These are phyloP conservation scores for Bacidia gigantensis DNA, from an alignment of 495 filamentous ascomycete genomes.

Conservation along the genomic window DNA sequence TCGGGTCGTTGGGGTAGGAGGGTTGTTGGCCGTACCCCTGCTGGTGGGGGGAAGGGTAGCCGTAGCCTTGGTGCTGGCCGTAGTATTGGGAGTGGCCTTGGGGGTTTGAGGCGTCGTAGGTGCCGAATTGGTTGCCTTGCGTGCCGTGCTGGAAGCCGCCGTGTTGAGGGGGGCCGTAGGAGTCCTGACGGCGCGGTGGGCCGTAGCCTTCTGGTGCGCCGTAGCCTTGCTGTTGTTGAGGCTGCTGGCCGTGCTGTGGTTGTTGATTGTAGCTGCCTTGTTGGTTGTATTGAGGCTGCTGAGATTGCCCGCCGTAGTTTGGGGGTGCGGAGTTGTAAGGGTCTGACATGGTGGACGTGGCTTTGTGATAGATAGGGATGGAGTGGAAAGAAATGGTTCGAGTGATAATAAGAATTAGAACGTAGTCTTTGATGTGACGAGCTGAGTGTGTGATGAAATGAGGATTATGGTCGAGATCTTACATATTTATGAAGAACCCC, in stretches of 20 bases:
- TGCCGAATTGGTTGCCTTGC: slow-evolving; percentile 20
- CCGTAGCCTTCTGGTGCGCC: slow-evolving; percentile 23
- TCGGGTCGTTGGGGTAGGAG: slow-evolving; percentile 11
- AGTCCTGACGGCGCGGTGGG: slow-evolving; percentile 26
- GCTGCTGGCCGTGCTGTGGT: slow-evolving; percentile 16
- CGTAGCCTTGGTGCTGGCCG: slow-evolving; percentile 9
- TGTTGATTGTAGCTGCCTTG: slow-evolving; percentile 1
- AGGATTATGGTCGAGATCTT: too few species aligned
- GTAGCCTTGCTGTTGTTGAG: slow-evolving; percentile 26
- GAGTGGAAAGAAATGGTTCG: too few species aligned
- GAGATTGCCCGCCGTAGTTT: slow-evolving; percentile 13
- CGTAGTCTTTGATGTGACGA: too few species aligned
- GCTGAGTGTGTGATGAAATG: too few species aligned
- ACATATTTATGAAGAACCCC: neutral
- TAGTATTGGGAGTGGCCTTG: slow-evolving; percentile 27
- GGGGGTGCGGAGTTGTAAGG: slow-evolving; percentile 33
- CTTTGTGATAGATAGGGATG: neutral
- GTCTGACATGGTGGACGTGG: slow-evolving; percentile 28
- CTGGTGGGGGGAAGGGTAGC: neutral
- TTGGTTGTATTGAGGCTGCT: slow-evolving; percentile 17
- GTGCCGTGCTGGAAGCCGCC: slow-evolving; percentile 35
- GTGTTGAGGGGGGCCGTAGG: slow-evolving; percentile 33
- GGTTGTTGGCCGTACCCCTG: slow-evolving; percentile 15
- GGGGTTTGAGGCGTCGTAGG: slow-evolving; percentile 23
- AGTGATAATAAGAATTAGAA: too few species aligned